Evolutionary conservation across 176 grass and related monocot species (phyloP), one percentile per base, ranked within the genome.

Genomic region (maize (Zea mays)): DNA sequence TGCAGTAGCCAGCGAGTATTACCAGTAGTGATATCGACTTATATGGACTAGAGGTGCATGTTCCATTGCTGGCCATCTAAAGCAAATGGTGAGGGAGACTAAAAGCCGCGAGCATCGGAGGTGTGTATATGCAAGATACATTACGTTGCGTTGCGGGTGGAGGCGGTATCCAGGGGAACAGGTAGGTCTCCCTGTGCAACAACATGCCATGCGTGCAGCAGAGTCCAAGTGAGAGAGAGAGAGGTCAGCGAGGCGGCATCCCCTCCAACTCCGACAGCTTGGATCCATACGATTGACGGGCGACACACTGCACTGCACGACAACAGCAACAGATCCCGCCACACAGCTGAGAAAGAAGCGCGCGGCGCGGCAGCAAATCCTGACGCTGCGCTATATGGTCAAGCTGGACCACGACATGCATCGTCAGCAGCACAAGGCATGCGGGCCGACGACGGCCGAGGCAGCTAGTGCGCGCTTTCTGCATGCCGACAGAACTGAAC

Each of bases 221-320:
- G 16, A 85, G 46, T 85, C 83, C 75, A 85, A 72, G 45, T 5
- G 48, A 65, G 55, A 84, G 48, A 63, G 46, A 68, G 14, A 75
- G 61, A 75, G 61, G 10, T 9, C 19, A 10, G 9, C 7, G 56
- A n/a, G 3, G 56, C 57, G 10, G 0, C 3, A 35, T 64, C 74
- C 21, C 34, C 33, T 51, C 62, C 41, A 15, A 14, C 21, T 54
- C 62, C 19, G 62, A 68, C 65, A 64, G 38, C 57, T 85, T 62
- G 11, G 73, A 84, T 76, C 12, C 81, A 65, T 82, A 49, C 69
- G 52, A 19, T 77, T 63, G 65, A 13, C 33, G 21, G 10, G 33
- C 10, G n/a, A 57, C 8, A 66, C 34, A 15, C 62, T 41, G 35
- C 36, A 65, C 62, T 65, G 59, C 27, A 7, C 62, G 6, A 16